phyloP scores from a whole-genome alignment of 2,329 filamentous ascomycete species.

The Paraconiothyrium brasiliense region DNA sequence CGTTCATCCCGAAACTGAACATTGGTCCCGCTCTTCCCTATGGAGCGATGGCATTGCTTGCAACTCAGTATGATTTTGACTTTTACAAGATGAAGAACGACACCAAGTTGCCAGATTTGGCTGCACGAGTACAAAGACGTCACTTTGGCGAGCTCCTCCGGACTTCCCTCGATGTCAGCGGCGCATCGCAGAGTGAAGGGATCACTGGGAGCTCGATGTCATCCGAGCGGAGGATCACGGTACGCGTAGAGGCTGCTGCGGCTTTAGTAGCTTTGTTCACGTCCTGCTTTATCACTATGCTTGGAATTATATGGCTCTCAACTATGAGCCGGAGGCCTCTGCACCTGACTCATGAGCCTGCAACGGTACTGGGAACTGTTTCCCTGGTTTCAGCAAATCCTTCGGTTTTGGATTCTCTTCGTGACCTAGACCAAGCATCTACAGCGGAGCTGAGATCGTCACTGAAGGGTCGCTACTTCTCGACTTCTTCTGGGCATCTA shows the following conservation, averaged over 20 bases:
- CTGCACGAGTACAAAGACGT: conserved; percentile 14
- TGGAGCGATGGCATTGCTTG: conserved; percentile 20
- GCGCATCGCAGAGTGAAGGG: conserved; percentile 1
- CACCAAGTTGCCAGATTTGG: conserved; percentile 8
- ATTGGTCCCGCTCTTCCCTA: neutral
- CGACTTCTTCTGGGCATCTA: conserved; percentile 11
- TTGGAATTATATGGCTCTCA: conserved; percentile 16
- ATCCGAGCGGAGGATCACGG: conserved; percentile 24
- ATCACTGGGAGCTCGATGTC: conserved; percentile 10
- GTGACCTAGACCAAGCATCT: conserved; percentile 13
- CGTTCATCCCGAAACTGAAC: conserved; percentile 4
- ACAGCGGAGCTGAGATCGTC: conserved; percentile 10
- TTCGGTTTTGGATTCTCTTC: conserved; percentile 13
- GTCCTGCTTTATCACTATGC: conserved; percentile 17
- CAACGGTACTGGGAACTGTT: conserved; percentile 18
- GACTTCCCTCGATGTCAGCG: conserved; percentile 18
- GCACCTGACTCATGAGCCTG: conserved; percentile 21
- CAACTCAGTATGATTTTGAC: conserved; percentile 18
- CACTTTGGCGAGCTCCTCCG: conserved; percentile 28
- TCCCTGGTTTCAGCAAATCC: conserved; percentile 15
- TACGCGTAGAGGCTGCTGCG: conserved; percentile 25
- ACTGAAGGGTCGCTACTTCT: conserved; percentile 7
- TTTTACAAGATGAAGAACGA: conserved; percentile 16
- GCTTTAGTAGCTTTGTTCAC: conserved; percentile 25
- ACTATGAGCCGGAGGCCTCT: conserved; percentile 19